Conservation (phyloP, 768 basidiomycete species). For the Galerina marginata region DNA sequence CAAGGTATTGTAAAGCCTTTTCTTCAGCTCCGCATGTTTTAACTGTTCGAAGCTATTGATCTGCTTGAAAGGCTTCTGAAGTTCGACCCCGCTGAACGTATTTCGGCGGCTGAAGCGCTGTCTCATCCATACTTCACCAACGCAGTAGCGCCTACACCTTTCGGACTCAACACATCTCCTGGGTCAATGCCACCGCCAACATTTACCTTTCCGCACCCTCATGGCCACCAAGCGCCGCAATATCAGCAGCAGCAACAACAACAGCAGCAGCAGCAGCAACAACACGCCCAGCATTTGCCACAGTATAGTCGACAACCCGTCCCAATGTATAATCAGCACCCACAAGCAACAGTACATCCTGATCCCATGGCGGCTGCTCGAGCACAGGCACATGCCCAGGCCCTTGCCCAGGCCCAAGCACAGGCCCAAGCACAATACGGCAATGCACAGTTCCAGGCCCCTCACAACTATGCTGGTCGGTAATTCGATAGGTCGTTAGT, state of each 20-base stretch:
- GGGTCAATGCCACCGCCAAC: constrained; percentile 71
- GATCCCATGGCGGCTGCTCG: constrained; percentile 24
- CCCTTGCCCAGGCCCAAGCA: constrained; percentile 43
- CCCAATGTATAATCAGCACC: constrained; percentile 28
- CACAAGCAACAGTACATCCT: constrained; percentile 19
- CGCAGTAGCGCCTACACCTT: constrained; percentile 46
- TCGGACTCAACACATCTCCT: constrained; percentile 47
- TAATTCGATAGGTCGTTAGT: constrained; percentile 3
- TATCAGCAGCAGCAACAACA: constrained; percentile 47
- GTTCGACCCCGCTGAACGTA: constrained; percentile 92
- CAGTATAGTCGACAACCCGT: constrained; percentile 31
- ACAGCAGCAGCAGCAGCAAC: constrained; percentile 40
- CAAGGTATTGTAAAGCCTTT: constrained; percentile 56
- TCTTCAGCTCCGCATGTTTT: background rate
- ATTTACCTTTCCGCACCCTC: constrained; percentile 73
- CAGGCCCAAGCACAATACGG: constrained; percentile 47
- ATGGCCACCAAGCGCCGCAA: constrained; percentile 57
- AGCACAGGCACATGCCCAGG: constrained; percentile 44
- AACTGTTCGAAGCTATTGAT: constrained; percentile 70
- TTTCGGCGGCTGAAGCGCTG: constrained; percentile 90
- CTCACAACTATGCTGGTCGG: constrained; percentile 30
- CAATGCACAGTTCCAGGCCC: constrained; percentile 31
- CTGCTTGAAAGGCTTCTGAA: constrained; percentile 93
- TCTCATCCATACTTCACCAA: constrained; percentile 90
- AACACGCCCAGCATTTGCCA: constrained; percentile 39